Base-by-base conservation (phyloP, 495 filamentous ascomycete genomes). In the Cladorrhinum samala region DNA sequence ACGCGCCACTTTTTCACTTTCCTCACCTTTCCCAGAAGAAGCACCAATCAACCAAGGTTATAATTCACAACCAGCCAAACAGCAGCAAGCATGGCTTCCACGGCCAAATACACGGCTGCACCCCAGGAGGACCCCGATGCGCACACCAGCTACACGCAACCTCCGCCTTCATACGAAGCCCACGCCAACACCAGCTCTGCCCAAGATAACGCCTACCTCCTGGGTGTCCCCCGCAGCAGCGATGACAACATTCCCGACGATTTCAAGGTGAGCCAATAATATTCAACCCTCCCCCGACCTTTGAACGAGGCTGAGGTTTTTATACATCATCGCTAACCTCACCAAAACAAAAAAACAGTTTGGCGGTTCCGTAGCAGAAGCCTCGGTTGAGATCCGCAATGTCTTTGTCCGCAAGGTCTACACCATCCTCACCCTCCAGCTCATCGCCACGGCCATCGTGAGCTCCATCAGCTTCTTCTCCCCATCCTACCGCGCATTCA, bases 171-270 rank as follows among this genome's bases (percentile, higher is more conserved):
- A 16, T 92, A 92, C 11, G 27, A 33, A 33, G 27, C 27, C 73
- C 80, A 83, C 57, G 71, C 60, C 40, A 49, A 65, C 50, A 51
- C 56, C 56, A 65, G 56, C 64, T 61, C 66, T 39, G 68, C 70
- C 33, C 68, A 75, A 44, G 60, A 67, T 53, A 45, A 61, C 43
- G 65, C 69, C 37, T 68, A 62, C 33, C 60, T 76, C 48, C 72
- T 74, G 53, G 68, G 58, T 46, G 77, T 68, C 49, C 77, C 84
- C 49, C 85, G 93, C 56, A 86, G 80, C 67, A 83, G 82, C 66
- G 89, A 95, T 63, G 87, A 91, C 68, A 91, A 96, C 66, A 66
- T 98, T 41, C 93, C 93, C 3, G 93, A 98, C 78, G 93, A 98
- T 74, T 97, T 98, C 80, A 98, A 95, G 76, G 86, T 87, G 66